Base-by-base conservation (phyloP, 2,329 filamentous ascomycete genomes). In the Alternaria alternata region DNA sequence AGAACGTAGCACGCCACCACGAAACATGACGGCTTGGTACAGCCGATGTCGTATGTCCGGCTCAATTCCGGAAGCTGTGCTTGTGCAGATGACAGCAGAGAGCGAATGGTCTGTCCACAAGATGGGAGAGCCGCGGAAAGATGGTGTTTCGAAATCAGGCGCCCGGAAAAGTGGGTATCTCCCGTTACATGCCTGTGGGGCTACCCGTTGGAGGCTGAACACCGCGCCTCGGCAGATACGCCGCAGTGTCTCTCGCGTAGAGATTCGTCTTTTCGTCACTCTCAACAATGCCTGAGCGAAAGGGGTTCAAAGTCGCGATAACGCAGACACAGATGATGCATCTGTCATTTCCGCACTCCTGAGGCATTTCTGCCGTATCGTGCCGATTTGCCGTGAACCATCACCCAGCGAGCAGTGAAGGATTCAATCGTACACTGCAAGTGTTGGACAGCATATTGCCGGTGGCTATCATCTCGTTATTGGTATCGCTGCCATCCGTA, bases 81-180 rank as follows among this genome's bases (percentile, higher is more conserved):
- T 56, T 26, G 34, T 48, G 18, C 26, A 18, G n/a, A 26, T 18
- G 51, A 36, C 46, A 38, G 46, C 46, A 32, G 22, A 49, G 28
- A 26, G 26, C 47, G 26, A 52, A 41, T 30, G 11, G 28, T 20
- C 16, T 11, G 20, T 34, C 32, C 26, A 22, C 12, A 49, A 54
- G 56, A 52, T 59, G 56, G 51, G 39, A 58, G 52, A 51, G 54
- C 54, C 53, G 64, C 44, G 55, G 59, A 43, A 58, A 42, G 38
- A 11, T 58, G 59, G 60, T 64, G 65, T 69, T 67, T 70, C 51
- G 63, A 65, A 44, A 54, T 61, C 49, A 64, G 53, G 63, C 64
- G 66, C 63, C 52, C 46, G 49, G 12, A 57, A 60, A 57, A 57
- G 65, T 51, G 64, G 64, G 47, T 36, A 58, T 26, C 34, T 48